Percentiles rank a stretch among this genome's conserved stretches.
These are phyloP conservation scores for Sutorius eximius DNA, from an alignment of 1,284 basidiomycete genomes.

Conservation along the genomic window DNA sequence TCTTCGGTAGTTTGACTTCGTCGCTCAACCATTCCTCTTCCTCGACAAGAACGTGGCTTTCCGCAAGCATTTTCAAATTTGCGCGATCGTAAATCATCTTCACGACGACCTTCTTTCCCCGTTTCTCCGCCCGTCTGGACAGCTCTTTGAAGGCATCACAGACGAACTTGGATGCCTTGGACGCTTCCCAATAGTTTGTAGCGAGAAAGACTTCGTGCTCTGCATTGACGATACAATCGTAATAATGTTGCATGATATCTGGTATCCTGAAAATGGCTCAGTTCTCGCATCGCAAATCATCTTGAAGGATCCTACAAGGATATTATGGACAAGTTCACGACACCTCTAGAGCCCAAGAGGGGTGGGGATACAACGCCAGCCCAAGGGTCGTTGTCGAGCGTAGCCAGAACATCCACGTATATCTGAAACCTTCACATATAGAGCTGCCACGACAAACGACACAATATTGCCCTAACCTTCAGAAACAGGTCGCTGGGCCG, in stretches of 20 bases:
- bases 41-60: slow-evolving; percentile 56
- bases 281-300: not conserved
- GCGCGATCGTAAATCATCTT: slow-evolving; percentile 72
- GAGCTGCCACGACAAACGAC: not conserved
- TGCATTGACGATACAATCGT: slow-evolving; percentile 55
- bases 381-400: slow-evolving; percentile 50
- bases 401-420: slow-evolving; percentile 54
- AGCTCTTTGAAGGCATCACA: slow-evolving; percentile 56
- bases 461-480: slow-evolving; percentile 33
- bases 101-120: slow-evolving; percentile 52
- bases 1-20: slow-evolving; percentile 55
- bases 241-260: slow-evolving; percentile 62
- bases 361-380: slow-evolving; percentile 57
- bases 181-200: slow-evolving; percentile 59
- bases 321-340: slow-evolving; percentile 54
- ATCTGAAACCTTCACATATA: slow-evolving; percentile 39
- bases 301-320: slow-evolving; percentile 36
- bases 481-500: slow-evolving; percentile 51
- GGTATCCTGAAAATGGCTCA: slow-evolving; percentile 45
- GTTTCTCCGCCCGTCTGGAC: slow-evolving; percentile 46
- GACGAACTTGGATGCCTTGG: slow-evolving; percentile 53
- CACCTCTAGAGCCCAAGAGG: slow-evolving; percentile 54
- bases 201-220: slow-evolving; percentile 61
- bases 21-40: slow-evolving; percentile 47
- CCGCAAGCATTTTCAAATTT: slow-evolving; percentile 53